A percentile compares a stretch with the other conserved stretches of the same genome.
These are phyloP conservation scores for Chaetoceros tenuissimus DNA, from an alignment of 108 stramenopile species.

Conservation along the genomic window DNA sequence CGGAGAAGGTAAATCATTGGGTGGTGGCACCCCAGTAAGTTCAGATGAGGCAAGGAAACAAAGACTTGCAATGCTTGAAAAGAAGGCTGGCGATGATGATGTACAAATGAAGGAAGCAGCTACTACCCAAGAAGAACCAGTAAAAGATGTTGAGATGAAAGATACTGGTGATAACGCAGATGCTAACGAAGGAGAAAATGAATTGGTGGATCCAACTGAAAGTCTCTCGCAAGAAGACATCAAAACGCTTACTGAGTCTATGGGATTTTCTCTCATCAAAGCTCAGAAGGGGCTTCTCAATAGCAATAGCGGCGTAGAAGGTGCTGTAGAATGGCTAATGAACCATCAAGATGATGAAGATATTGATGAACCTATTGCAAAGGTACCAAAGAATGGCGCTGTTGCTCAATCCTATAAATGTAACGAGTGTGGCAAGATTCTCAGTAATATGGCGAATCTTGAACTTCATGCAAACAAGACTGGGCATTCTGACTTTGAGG, in stretches of 20 bases:
- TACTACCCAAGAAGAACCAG: background rate
- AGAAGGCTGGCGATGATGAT: background rate
- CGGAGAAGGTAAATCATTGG: constrained; percentile 52
- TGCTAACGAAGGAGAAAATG: constrained; percentile 4
- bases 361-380: constrained; percentile 87
- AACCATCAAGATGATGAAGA: constrained; percentile 88
- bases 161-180: constrained; percentile 15
- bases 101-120: background rate
- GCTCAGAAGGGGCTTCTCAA: constrained; percentile 85
- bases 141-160: constrained; percentile 16
- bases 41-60: constrained; percentile 48
- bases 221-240: constrained; percentile 39
- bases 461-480: constrained; percentile 89
- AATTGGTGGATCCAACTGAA: constrained; percentile 38
- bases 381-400: constrained; percentile 18
- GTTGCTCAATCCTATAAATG: constrained; percentile 82
- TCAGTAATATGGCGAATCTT: constrained; percentile 77
- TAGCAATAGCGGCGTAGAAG: constrained; percentile 66
- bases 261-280: constrained; percentile 83
- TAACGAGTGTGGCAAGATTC: constrained; percentile 75
- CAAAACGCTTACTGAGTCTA: constrained; percentile 61
- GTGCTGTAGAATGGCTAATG: constrained; percentile 93
- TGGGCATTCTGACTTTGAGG: constrained; percentile 85
- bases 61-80: constrained; percentile 33
- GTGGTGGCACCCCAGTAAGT: constrained; percentile 32